Base-by-base conservation (phyloP, 441 rosid genomes). In the Erysimum pusillum region DNA sequence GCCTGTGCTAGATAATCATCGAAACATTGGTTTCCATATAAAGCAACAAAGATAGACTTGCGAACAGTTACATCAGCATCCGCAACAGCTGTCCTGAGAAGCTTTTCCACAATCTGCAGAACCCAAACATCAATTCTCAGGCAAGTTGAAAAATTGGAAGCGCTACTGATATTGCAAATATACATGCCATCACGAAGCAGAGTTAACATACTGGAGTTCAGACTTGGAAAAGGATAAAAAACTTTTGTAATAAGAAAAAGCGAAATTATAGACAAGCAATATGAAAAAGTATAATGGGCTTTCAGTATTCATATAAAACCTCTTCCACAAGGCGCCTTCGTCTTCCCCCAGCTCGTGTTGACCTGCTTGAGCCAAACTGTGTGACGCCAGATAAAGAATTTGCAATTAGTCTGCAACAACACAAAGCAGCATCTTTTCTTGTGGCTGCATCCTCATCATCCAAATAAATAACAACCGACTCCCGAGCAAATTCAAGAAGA, bases 1-100 rank as follows among this genome's bases (percentile, higher is more conserved):
- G 99, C 99, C 83, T 94, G 99, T n/a, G 96, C 97, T 79, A 97
- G 82, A 82, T 86, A 93, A 76, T 91, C 99, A 87, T 97, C 99
- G 80, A 91, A 91, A 69, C 99, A 94, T 71, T 88, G 86, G 85
- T 97, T 93, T 51, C 80, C 85, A 80, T 89, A 86, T 65, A 97
- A 87, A 74, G 90, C 93, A 69, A 84, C 83, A 73, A 97, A 94
- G 79, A 97, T 93, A 39, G 99, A 93, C 84, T 85, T 88, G 61
- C 99, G 97, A 80, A 97, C 99, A 35, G 88, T 84, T 49, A 97
- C 98, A 81, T 94, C 99, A 84, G 98, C 97, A 85, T 97, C 99
- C 11, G 97, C 98, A 76, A 97, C 92, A 51, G 99, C 98, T 35
- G 94, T 90, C 71, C 91, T 90, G 69, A 97, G 98, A 86, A 97